Percentiles rank a stretch among this genome's conserved stretches.
These are phyloP conservation scores for Colletotrichum trifolii DNA, from an alignment of 2,329 filamentous ascomycete species.

Conservation along the genomic window DNA sequence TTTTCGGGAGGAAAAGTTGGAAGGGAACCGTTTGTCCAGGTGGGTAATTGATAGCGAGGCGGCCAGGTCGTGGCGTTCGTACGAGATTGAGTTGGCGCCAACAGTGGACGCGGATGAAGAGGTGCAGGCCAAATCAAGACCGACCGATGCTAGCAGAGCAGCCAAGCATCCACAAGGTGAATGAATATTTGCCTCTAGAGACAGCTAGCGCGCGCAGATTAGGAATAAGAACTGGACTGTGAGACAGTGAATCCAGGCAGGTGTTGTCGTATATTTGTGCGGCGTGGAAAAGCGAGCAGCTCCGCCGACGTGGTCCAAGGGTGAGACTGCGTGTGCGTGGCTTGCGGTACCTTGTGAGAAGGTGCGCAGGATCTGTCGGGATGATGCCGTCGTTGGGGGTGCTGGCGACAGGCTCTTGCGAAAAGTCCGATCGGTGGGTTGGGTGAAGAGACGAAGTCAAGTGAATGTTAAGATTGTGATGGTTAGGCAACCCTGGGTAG, in stretches of 20 bases:
- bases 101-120: conserved; percentile 17
- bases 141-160: conserved; percentile 24
- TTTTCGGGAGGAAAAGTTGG: conserved; percentile 1
- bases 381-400: conserved; percentile 17
- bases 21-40: neutral
- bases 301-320: conserved; percentile 3
- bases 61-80: conserved; percentile 22
- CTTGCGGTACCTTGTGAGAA: neutral
- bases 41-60: too few species aligned
- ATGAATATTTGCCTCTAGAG: conserved; percentile 29
- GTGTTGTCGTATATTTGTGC: conserved; percentile 24
- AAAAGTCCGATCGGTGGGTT: conserved; percentile 1
- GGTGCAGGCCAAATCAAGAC: conserved; percentile 27
- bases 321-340: neutral
- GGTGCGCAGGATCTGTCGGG: neutral
- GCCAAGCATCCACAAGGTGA: conserved; percentile 26
- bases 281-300: neutral
- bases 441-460: conserved; percentile 7
- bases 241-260: conserved; percentile 29
- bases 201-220: conserved; percentile 29
- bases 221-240: conserved; percentile 29
- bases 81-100: conserved; percentile 30
- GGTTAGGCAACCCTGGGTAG: conserved; percentile 25
- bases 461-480: conserved; percentile 14
- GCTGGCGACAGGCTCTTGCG: conserved; percentile 1